These are phyloP conservation scores for Phytopythium litorale DNA, from an alignment of 352 stramenopile species.

Conservation along the genomic window DNA sequence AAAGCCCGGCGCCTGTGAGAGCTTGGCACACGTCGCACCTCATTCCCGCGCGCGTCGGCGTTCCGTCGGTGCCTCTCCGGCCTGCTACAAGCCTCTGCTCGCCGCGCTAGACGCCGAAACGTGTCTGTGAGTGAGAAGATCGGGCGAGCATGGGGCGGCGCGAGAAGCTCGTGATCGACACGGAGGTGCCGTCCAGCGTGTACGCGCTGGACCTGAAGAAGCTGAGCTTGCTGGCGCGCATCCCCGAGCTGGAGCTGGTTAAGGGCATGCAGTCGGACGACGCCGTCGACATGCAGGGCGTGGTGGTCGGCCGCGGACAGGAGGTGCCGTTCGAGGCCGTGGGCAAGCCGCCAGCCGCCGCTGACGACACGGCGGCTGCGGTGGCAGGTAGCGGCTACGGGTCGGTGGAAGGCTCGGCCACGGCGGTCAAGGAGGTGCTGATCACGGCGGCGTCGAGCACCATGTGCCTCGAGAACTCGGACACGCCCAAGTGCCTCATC, in stretches of 20 bases:
- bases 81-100: background rate
- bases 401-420: background rate
- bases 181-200: slow-evolving; percentile 75
- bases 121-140: background rate
- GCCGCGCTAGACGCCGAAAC: background rate
- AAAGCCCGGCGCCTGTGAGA: no score
- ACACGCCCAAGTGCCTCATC: slow-evolving; percentile 80
- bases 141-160: slow-evolving; percentile 24
- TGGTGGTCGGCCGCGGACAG: slow-evolving; percentile 72
- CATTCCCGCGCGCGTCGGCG: background rate
- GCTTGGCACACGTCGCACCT: background rate
- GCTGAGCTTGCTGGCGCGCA: slow-evolving; percentile 56
- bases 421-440: slow-evolving; percentile 61
- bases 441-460: slow-evolving; percentile 76
- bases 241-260: slow-evolving; percentile 67
- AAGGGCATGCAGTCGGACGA: slow-evolving; percentile 68
- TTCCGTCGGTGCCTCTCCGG: background rate
- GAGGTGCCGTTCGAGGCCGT: slow-evolving; percentile 79
- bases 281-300: slow-evolving; percentile 77
- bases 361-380: slow-evolving; percentile 8
- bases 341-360: slow-evolving; percentile 30
- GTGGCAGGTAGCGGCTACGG: background rate
- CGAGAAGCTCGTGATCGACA: slow-evolving; percentile 54
- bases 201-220: slow-evolving; percentile 69
- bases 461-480: slow-evolving; percentile 73